Evolutionary conservation across 371 early-diverging fungal genomes (phyloP), one percentile per base, ranked within the genome.

Genomic region (Mucor racemosus): DNA sequence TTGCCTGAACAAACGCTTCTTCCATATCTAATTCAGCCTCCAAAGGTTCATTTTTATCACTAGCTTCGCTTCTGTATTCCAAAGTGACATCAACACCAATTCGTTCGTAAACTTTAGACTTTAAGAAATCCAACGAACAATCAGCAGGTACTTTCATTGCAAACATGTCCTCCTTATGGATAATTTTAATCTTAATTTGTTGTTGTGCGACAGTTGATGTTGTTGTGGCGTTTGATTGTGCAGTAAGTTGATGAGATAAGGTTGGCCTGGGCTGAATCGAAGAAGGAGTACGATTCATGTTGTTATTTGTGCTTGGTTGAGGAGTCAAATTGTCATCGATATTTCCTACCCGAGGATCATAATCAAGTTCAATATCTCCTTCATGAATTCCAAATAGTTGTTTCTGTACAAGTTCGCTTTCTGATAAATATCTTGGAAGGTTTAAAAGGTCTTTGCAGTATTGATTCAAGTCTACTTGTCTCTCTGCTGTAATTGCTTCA

Each of bases 81-180:
- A 68, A 62, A 26, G 59, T 64, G 17, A 73, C 66, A 14, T 62
- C 34, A 3, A 17, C 4, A 33, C 77, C 77, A 21, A 90, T 67
- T 36, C 88, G 81, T 57, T 85, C 82, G 58, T 78, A 78, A 19
- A 91, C 81, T 67, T 86, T 84, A 19, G 77, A 72, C 42, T 77
- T 80, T 13, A 91, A 67, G 17, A 74, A 66, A 7, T 66, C 76
- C 59, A 87, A 79, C 1, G 85, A 81, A 62, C 85, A 77, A 54
- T 82, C 73, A 4, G 81, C 75, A 0, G 89, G 87, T 60, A 91
- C 78, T 65, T 87, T 84, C 70, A 91, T 85, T 0, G 91, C 91
- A 73, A 90, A 86, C 62, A 90, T 84, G 56, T 91, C 91, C 40
- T 84, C 86, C 55, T 83, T 80, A 64, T 84, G 82, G 58, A 81